Percentiles rank a stretch among this genome's conserved stretches.
phyloP scores from a whole-genome alignment of 805 yeast genomes.

The Metschnikowia baotianmanensis region DNA sequence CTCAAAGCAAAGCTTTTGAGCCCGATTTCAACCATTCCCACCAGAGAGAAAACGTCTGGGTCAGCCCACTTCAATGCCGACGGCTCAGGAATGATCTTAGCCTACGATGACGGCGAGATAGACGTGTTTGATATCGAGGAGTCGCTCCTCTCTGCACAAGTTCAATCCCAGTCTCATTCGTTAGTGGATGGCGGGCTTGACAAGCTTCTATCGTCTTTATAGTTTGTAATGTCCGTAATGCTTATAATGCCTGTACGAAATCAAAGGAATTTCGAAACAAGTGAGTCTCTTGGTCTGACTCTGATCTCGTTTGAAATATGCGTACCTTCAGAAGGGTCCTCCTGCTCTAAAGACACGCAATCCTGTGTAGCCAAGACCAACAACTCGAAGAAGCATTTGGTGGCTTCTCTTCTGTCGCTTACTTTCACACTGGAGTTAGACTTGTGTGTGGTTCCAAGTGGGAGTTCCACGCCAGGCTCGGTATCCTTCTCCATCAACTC shows the following conservation, averaged over 20 bases:
- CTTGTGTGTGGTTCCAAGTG: constrained; percentile 23
- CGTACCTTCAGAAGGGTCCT: constrained; percentile 25
- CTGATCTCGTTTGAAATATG: constrained; percentile 56
- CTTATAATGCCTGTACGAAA: no score
- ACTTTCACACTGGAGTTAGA: constrained; percentile 17
- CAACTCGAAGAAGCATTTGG: constrained; percentile 76
- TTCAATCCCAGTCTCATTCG: constrained; percentile 2
- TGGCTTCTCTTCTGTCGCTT: constrained; percentile 56
- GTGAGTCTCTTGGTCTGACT: constrained; percentile 46
- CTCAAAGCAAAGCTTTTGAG: constrained; percentile 9
- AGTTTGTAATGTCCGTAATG: not conserved
- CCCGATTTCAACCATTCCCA: constrained; percentile 14
- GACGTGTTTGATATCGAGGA: constrained; percentile 16
- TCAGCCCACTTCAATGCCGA: constrained; percentile 13
- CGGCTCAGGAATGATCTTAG: constrained; percentile 14
- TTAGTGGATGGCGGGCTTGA: constrained; percentile 8
- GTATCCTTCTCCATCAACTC: constrained; percentile 41
- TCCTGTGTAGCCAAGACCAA: constrained; percentile 78
- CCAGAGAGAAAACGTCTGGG: constrained; percentile 7
- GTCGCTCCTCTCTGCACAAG: constrained; percentile 9
- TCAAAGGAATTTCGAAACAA: constrained; percentile 25
- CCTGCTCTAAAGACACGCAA: constrained; percentile 62
- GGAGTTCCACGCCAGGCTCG: constrained; percentile 13
- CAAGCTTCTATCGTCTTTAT: constrained; percentile 9
- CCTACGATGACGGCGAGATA: constrained; percentile 16